phyloP scores from a whole-genome alignment of 768 basidiomycete genomes.

The Gloeopeniophorella convolvens region DNA sequence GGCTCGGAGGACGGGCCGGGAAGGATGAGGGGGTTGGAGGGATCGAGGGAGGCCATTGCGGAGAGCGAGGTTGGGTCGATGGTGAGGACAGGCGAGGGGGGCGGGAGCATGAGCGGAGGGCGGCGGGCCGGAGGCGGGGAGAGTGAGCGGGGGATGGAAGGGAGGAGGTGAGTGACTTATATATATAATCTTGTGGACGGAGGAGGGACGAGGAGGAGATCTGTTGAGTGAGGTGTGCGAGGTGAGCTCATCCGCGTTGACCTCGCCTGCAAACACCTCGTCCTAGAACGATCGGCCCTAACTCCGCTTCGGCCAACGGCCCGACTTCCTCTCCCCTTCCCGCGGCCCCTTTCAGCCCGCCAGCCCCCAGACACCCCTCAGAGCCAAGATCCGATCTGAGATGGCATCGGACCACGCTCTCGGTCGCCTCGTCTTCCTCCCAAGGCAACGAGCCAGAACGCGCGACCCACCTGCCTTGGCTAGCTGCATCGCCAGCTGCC shows the following conservation, averaged over 20 bases:
- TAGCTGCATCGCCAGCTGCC: too few relatives aligned
- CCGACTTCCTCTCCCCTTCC: not conserved
- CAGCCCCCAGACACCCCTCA: too few relatives aligned
- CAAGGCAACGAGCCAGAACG: too few relatives aligned
- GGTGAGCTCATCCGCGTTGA: conserved; percentile 14
- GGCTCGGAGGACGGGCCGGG: not conserved
- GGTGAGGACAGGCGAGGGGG: conserved; percentile 1
- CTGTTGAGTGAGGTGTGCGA: not conserved
- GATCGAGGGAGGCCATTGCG: not conserved
- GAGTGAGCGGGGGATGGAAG: not conserved
- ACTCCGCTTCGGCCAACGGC: conserved; percentile 9
- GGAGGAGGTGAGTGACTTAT: not conserved
- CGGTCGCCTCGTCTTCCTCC: too few relatives aligned
- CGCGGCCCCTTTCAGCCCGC: not conserved
- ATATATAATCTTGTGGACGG: conserved; percentile 2
- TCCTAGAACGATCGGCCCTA: not conserved
- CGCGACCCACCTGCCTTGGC: too few relatives aligned
- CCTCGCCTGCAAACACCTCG: not conserved
- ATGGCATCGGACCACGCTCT: too few relatives aligned
- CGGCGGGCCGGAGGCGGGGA: not conserved
- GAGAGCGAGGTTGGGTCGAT: conserved; percentile 10
- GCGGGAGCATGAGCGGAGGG: not conserved
- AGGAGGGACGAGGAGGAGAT: not conserved
- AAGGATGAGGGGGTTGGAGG: not conserved
- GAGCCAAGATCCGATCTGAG: too few relatives aligned